Conservation (phyloP, 176 grass and related monocot genomes). For the Oropetium thomaeum region DNA sequence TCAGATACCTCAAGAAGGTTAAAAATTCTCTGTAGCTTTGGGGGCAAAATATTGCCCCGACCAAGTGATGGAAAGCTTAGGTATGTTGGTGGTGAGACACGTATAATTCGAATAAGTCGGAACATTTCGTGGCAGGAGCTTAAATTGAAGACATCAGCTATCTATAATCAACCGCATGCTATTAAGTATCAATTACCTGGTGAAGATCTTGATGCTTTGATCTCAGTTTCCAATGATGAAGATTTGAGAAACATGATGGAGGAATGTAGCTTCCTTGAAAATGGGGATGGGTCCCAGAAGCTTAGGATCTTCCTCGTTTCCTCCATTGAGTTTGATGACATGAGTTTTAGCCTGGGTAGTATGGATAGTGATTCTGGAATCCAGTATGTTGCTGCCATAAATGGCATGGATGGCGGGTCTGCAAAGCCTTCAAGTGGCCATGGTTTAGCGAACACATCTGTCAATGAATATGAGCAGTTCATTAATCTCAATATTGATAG, state of each 20-base stretch:
- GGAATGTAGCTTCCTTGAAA: slow-evolving; percentile 73
- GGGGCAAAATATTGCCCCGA: slow-evolving; percentile 87
- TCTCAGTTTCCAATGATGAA: slow-evolving; percentile 80
- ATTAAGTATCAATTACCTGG: slow-evolving; percentile 93
- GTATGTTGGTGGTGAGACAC: slow-evolving; percentile 95
- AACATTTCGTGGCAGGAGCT: slow-evolving; percentile 82
- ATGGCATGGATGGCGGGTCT: slow-evolving; percentile 63
- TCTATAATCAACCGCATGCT: slow-evolving; percentile 68
- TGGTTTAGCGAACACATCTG: slow-evolving; percentile 51
- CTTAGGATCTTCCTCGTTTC: slow-evolving; percentile 86
- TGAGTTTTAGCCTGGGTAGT: slow-evolving; percentile 67
- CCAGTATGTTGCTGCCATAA: slow-evolving; percentile 90
- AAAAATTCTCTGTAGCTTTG: slow-evolving; percentile 93
- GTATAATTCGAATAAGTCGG: slow-evolving; percentile 72
- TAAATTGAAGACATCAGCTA: slow-evolving; percentile 62
- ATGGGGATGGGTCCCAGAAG: slow-evolving; percentile 70
- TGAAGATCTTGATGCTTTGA: slow-evolving; percentile 89
- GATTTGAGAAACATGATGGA: slow-evolving; percentile 96
- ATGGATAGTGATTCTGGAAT: slow-evolving; percentile 85
- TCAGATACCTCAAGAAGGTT: slow-evolving; percentile 65
- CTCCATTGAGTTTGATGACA: slow-evolving; percentile 73
- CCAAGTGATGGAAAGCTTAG: slow-evolving; percentile 94
- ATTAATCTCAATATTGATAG: slow-evolving; percentile 62
- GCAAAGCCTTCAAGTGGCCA: slow-evolving; percentile 52
- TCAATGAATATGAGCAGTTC: slow-evolving; percentile 63